Evolutionary conservation across 352 stramenopile genomes (phyloP), one percentile per base, ranked within the genome.

Genomic region (Phytopythium ostracodes): DNA sequence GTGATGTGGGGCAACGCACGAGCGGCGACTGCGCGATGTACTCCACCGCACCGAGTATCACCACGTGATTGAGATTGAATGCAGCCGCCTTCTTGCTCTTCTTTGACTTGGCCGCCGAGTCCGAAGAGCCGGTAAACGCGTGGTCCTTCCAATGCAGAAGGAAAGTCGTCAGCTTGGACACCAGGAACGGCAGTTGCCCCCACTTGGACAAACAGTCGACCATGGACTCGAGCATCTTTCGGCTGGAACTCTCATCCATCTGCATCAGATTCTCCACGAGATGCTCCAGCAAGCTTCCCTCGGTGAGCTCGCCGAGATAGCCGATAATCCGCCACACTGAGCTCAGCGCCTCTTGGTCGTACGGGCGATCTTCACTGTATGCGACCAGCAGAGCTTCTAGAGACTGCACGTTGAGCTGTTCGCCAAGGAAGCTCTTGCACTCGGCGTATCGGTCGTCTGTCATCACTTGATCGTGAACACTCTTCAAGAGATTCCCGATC

Each of bases 261-360:
- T 62, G 63, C 82, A 92, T 88, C n/a, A 92, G 59, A 17, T 80
- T 82, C 29, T 81, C 70, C 6, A 93, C 69, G 5, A 93, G 60
- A 22, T 60, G 72, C 31, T 93, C 81, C 29, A 91, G 54, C 53
- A 93, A 60, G 10, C 63, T 53, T n/a, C 73, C 77, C 63, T 89
- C 68, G 4, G 77, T 81, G 14, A 91, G 33, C 51, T 91, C 77
- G 33, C 82, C 84, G 6, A 93, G 59, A 35, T 78, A 88, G 22
- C 82, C 84, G 24, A 92, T 73, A 24, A 86, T 79, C 70, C 84
- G 81, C 84, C 84, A 93, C 27, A 92, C 80, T 1, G 82, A 80
- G 52, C 80, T 83, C 12, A 91, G 56, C 24, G 82, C 84, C 65
- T 92, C 84, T 58, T 87, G 71, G 38, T 91, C 76, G 31, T 87